Evolutionary conservation across 163 green algal species (phyloP), one percentile per base, ranked within the genome.

Genomic region (Chlorella variabilis): DNA sequence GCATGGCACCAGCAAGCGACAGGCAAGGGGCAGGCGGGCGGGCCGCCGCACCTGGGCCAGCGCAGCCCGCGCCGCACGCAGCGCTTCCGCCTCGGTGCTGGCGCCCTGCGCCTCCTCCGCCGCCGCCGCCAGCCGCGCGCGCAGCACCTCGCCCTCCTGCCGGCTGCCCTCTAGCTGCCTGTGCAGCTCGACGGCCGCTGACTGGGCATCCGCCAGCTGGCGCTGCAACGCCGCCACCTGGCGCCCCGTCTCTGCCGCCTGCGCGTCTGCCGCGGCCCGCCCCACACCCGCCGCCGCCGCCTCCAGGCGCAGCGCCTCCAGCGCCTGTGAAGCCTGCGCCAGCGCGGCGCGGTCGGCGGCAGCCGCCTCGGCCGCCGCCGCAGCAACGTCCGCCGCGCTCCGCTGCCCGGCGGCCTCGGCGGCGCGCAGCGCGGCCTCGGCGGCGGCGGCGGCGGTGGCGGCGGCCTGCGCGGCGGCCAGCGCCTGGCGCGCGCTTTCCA

Each of bases 321-420:
- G 62, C 48, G 75, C 67, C 13, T 61, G 73, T 11, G 81, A 63
- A 23, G 61, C 77, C 15, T 59, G 48, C 21, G 70, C 73, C 45
- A 82, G 54, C 23, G 68, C 80, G 31, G 42, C 70, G 33, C 85
- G 81, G n/a, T 73, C 71, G 11, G 73, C 38, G 31, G 85, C 80
- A 13, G 83, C 58, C 25, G 83, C 85, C 18, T 36, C 33, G 7
- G 31, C 23, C 33, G n/a, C 29, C 0, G 49, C 27, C 11, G 71
- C 81, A n/a, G 54, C 54, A 9, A 15, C 23, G 9, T 63, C 54
- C 6, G 18, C 54, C 5, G 23, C 54, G 18, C 18, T 29, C 59
- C 38, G 59, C 29, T 74, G 31, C 29, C n/a, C 81, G 3, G 38
- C 49, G 11, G 27, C 38, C 1, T 17, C 62, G 0, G 61, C 79